Evolutionary conservation across 495 filamentous ascomycete genomes (phyloP).

Genomic region (Sabuloglossum arenarium): DNA sequence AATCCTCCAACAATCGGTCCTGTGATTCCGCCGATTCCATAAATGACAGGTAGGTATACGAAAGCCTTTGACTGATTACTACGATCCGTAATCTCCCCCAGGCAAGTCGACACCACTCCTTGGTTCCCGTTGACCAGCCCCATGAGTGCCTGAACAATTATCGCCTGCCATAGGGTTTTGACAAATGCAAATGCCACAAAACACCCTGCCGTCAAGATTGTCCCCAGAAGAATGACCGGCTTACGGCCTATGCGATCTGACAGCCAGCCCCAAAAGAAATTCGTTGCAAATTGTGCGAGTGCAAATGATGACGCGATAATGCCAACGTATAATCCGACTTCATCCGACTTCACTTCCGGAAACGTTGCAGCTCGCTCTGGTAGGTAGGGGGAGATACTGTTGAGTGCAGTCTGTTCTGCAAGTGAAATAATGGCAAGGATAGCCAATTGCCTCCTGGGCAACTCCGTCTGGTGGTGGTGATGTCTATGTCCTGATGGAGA

Average conservation of each 20-base stretch:
- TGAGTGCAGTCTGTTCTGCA: conserved; percentile 87
- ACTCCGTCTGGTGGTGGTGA: conserved; percentile 11
- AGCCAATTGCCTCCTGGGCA: conserved; percentile 64
- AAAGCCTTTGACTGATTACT: conserved; percentile 87
- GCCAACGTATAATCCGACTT: conserved; percentile 79
- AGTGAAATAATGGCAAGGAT: conserved; percentile 77
- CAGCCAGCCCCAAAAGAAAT: conserved; percentile 85
- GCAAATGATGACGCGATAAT: conserved; percentile 79
- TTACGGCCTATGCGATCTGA: conserved; percentile 84
- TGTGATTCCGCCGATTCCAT: conserved; percentile 81
- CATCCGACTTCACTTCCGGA: conserved; percentile 44
- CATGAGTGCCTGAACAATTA: conserved; percentile 73
- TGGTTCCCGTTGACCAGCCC: conserved; percentile 84
- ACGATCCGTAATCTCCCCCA: conserved; percentile 87
- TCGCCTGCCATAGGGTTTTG: conserved; percentile 57
- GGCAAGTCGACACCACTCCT: conserved; percentile 69
- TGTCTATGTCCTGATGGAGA: conserved; percentile 12
- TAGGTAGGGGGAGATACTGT: conserved; percentile 90
- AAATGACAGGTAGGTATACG: conserved; percentile 79
- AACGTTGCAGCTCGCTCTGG: conserved; percentile 81
- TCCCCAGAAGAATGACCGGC: conserved; percentile 76
- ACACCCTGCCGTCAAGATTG: conserved; percentile 54
- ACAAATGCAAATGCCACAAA: conserved; percentile 84
- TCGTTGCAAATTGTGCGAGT: conserved; percentile 74
- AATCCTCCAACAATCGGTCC: conserved; percentile 81